phyloP scores from a whole-genome alignment of 805 yeast genomes.

The Yamadazyma sp. region DNA sequence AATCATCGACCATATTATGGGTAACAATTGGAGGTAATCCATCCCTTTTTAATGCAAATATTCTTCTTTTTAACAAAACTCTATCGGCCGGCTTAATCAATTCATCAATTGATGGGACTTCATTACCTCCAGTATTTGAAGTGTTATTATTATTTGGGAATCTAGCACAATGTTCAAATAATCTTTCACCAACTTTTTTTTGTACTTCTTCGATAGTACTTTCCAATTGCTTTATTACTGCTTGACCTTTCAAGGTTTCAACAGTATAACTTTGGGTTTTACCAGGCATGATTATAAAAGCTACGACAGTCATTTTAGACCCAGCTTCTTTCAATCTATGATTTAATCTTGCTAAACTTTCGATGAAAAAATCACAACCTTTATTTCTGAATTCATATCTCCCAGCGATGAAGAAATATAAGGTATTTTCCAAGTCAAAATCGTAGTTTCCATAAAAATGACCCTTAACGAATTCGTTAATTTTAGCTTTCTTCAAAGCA shows the following conservation, averaged over 20 bases:
- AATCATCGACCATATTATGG: slow-evolving; percentile 93
- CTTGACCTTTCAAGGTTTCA: slow-evolving; percentile 94
- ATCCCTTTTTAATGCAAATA: slow-evolving; percentile 86
- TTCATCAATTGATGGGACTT: slow-evolving; percentile 77
- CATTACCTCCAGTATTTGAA: slow-evolving; percentile 47
- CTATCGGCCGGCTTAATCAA: slow-evolving; percentile 83
- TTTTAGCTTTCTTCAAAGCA: slow-evolving; percentile 85
- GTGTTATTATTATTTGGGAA: slow-evolving; percentile 44
- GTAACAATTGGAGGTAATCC: slow-evolving; percentile 94
- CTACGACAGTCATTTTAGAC: slow-evolving; percentile 90
- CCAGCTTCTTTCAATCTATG: slow-evolving; percentile 78
- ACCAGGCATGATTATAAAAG: slow-evolving; percentile 98
- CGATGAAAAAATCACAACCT: slow-evolving; percentile 95
- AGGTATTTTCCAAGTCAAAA: slow-evolving; percentile 88
- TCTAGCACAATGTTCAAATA: slow-evolving; percentile 87
- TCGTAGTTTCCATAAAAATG: slow-evolving; percentile 97
- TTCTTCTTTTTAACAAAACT: slow-evolving; percentile 86
- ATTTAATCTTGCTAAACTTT: slow-evolving; percentile 86
- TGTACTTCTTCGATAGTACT: slow-evolving; percentile 87
- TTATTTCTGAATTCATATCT: slow-evolving; percentile 95
- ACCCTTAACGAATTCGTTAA: slow-evolving; percentile 92
- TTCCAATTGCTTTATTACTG: slow-evolving; percentile 89
- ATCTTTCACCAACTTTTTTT: slow-evolving; percentile 76
- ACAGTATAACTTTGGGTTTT: slow-evolving; percentile 90
- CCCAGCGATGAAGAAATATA: slow-evolving; percentile 95